Percentiles rank a stretch among this genome's conserved stretches.
Conservation (phyloP, 768 basidiomycete genomes). For the Russula abietina region DNA sequence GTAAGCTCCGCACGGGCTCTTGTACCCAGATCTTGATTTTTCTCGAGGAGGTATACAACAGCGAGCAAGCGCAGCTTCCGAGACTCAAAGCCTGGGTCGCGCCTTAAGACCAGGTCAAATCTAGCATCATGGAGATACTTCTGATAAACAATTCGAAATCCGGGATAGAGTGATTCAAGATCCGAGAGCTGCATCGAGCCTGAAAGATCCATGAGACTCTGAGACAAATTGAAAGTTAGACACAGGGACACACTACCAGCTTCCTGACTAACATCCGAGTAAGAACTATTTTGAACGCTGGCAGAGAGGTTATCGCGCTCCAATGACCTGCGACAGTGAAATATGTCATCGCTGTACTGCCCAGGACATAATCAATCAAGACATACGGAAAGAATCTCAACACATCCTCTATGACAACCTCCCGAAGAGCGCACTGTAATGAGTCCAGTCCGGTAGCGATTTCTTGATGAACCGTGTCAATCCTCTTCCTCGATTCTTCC, state of each 20-base stretch:
- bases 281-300: too few species aligned
- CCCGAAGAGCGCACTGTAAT: neutral
- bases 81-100: neutral
- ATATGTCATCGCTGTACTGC: too few species aligned
- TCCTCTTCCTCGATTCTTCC: neutral
- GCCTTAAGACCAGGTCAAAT: neutral
- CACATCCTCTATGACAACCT: slow-evolving; percentile 1
- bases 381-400: slow-evolving; percentile 8
- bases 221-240: neutral
- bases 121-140: slow-evolving; percentile 1
- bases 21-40: neutral
- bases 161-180: slow-evolving; percentile 9
- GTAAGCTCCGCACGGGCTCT: neutral
- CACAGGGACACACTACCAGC: neutral
- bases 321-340: slow-evolving; percentile 2
- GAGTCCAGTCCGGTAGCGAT: neutral
- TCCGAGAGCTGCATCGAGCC: neutral
- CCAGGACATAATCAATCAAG: neutral
- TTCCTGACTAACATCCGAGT: neutral
- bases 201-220: neutral
- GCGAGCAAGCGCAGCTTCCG: slow-evolving; percentile 10
- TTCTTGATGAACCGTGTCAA: neutral
- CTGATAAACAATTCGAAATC: neutral
- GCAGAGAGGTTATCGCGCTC: neutral
- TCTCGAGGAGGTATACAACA: slow-evolving; percentile 3